These are phyloP conservation scores for Capsicum rhomboideum DNA, from an alignment of 257 asterid genomes.

Conservation along the genomic window DNA sequence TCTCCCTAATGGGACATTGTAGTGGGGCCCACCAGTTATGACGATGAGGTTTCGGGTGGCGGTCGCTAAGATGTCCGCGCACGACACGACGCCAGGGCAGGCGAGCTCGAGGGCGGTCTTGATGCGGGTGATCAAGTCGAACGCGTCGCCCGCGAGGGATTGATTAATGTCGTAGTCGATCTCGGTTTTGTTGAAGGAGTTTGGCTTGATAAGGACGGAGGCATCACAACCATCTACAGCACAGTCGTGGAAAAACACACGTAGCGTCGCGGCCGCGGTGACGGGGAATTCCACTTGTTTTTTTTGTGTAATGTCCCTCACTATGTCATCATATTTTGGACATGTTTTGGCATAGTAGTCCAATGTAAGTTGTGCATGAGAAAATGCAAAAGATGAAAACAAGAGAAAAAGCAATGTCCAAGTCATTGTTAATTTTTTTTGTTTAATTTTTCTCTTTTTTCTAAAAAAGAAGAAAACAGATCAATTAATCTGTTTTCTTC, in stretches of 20 bases:
- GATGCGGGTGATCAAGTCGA: constrained; percentile 49
- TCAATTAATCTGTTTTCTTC: constrained; percentile 10
- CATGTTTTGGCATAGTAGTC: constrained; percentile 61
- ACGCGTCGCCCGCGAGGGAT: constrained; percentile 81
- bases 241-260: constrained; percentile 89
- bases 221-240: constrained; percentile 83
- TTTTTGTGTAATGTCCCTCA: constrained; percentile 37
- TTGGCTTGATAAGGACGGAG: constrained; percentile 65
- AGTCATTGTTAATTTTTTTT: constrained; percentile 9
- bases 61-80: constrained; percentile 70
- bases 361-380: constrained; percentile 14
- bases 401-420: constrained; percentile 7
- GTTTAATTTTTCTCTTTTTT: no score
- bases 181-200: constrained; percentile 35
- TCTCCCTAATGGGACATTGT: constrained; percentile 50
- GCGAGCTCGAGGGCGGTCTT: constrained; percentile 67
- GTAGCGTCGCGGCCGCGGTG: constrained; percentile 79
- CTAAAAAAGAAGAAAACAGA: neutral
- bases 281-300: constrained; percentile 60
- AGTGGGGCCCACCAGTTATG: constrained; percentile 75
- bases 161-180: constrained; percentile 56
- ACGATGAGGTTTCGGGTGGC: constrained; percentile 59
- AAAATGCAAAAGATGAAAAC: neutral
- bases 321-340: constrained; percentile 41
- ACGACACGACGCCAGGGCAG: constrained; percentile 75